phyloP scores from a whole-genome alignment of 2,329 filamentous ascomycete species.

The Colletotrichum sojae region DNA sequence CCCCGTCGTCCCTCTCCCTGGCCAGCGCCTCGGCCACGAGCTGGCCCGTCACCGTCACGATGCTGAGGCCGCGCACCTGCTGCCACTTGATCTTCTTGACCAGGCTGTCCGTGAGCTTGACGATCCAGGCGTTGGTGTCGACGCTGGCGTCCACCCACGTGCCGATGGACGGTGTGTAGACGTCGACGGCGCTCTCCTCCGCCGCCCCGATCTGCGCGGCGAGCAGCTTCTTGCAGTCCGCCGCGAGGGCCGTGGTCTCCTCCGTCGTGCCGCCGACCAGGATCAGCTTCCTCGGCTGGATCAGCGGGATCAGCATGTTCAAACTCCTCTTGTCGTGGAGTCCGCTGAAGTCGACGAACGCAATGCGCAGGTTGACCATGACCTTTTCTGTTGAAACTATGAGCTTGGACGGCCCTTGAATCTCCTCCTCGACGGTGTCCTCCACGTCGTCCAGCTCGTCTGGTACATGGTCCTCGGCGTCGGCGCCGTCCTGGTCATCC shows the following conservation, averaged over 20 bases:
- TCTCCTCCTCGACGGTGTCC: constrained; percentile 64
- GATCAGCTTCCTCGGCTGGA: constrained; percentile 94
- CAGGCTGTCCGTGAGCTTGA: constrained; percentile 88
- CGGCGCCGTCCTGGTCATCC: constrained; percentile 60
- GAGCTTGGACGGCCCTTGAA: constrained; percentile 81
- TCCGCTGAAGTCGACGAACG: constrained; percentile 92
- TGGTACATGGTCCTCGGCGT: constrained; percentile 46
- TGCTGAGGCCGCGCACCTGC: constrained; percentile 88
- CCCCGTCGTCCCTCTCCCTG: constrained; percentile 54
- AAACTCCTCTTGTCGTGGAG: constrained; percentile 94
- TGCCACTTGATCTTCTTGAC: constrained; percentile 95
- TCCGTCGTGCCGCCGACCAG: constrained; percentile 85
- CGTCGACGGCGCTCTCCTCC: constrained; percentile 71
- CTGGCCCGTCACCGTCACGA: constrained; percentile 91
- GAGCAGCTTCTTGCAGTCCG: constrained; percentile 81
- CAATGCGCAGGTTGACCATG: constrained; percentile 80
- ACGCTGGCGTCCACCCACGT: constrained; percentile 88
- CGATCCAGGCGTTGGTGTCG: constrained; percentile 97
- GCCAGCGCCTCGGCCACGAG: constrained; percentile 58
- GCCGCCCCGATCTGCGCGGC: constrained; percentile 59
- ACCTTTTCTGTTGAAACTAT: constrained; percentile 75
- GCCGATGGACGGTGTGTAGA: constrained; percentile 87
- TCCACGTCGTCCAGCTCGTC: constrained; percentile 73
- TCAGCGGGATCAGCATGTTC: constrained; percentile 94
- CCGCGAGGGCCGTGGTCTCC: constrained; percentile 84